Base-by-base conservation (phyloP, 225 moss, liverwort and hornwort genomes). In the Asterella californica region DNA sequence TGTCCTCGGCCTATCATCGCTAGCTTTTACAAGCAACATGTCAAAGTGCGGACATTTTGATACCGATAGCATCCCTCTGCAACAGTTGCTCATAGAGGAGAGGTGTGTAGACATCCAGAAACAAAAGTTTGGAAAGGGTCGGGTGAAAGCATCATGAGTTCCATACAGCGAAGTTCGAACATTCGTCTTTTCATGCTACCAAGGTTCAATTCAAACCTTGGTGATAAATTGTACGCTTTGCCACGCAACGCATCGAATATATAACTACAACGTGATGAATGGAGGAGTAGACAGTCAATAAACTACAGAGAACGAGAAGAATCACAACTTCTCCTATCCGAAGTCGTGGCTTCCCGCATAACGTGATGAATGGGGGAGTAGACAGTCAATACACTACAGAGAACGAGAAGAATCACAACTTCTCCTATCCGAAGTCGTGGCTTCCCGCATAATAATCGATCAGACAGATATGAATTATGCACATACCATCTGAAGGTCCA, bases 131-230 rank as follows among this genome's bases (percentile, higher is more conserved):
- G 11, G 5, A 61, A 27, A 61, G 25, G n/a, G 2, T 27, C 5
- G 27, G 10, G 4, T 3, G 27, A 61, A 25, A 27, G 5, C 25
- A 21, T 6, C 61, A 11, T 9, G 22, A 27, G 25, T 61, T 25
- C 9, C 22, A 25, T 59, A 17, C 59, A 21, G 24, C 18, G 22
- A 59, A 59, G 59, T 21, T 59, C 22, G 18, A n/a, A 59, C 59
- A 59, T 65, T 65, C 30, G 7, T 18, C 29, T 67, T 21, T 34
- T 67, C 34, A 36, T 42, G 42, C 7, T 7, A 42, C 11, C 67
- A 67, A 67, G 67, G 36, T 36, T 67, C 67, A 67, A 67, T 67
- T 5, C 34, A 36, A 34, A 67, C 36, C 34, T 67, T 67, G 67
- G 19, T 14, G 67, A 67, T 67, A 18, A 67, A 67, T 36, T 34